phyloP scores from a whole-genome alignment of 352 stramenopile species.

The Globisporangium parvum region DNA sequence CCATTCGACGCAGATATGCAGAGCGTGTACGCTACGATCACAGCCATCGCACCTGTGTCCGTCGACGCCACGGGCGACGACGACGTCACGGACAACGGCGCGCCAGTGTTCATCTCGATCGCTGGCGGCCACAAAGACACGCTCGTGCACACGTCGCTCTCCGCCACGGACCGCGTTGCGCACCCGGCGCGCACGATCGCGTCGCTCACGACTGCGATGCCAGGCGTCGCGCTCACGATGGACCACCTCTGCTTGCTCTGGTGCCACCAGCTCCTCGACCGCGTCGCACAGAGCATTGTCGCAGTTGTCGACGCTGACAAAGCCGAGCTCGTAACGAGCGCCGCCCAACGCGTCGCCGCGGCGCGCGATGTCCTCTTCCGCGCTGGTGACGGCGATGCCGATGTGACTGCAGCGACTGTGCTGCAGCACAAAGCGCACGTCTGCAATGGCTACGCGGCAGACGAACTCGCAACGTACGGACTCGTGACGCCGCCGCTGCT shows the following conservation, averaged over 20 bases:
- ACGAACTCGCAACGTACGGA: conserved; percentile 41
- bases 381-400: conserved; percentile 2
- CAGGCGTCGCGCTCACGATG: conserved; percentile 51
- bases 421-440: conserved; percentile 44
- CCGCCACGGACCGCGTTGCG: conserved; percentile 26
- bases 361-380: conserved; percentile 39
- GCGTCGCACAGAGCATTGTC: conserved; percentile 54
- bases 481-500: conserved; percentile 41
- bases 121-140: conserved; percentile 78
- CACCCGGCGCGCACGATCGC: conserved; percentile 28
- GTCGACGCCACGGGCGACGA: conserved; percentile 4
- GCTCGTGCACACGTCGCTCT: conserved; percentile 55
- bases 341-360: conserved; percentile 32
- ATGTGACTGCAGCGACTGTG: conserved; percentile 13
- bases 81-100: background rate
- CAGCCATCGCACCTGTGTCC: conserved; percentile 10
- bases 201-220: conserved; percentile 52
- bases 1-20: conserved; percentile 67
- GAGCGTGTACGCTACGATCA: conserved; percentile 46
- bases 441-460: conserved; percentile 37
- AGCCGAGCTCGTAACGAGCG: conserved; percentile 33
- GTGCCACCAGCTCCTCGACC: conserved; percentile 77
- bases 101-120: conserved; percentile 62
- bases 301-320: conserved; percentile 48
- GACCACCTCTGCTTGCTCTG: conserved; percentile 83